Evolutionary conservation across 2,329 filamentous ascomycete genomes (phyloP), one percentile per base, ranked within the genome.

Genomic region (Xylaria polymorpha): DNA sequence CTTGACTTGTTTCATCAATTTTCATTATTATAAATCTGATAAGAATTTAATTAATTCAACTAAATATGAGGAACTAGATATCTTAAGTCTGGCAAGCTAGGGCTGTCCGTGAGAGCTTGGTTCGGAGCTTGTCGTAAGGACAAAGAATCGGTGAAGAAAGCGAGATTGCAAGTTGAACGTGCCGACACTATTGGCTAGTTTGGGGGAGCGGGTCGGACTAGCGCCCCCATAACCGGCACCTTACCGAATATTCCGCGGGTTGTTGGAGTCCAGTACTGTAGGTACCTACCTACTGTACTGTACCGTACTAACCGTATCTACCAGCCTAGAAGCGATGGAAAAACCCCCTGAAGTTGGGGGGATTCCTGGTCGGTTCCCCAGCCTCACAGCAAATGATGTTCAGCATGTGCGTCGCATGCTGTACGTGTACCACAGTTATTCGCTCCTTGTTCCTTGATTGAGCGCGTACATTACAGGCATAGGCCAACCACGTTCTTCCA

Each of bases 111-210:
- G 41, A 48, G 58, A 46, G 6, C n/a, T 20, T 25, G 20, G 12
- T 29, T 29, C 25, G 35, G n/a, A 29, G 37, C 35, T 58, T 58
- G 35, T 22, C 35, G 41, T 63, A 12, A 55, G 60, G 35, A 29
- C 61, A 51, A 71, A 72, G 50, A 67, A 75, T 75, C 74, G 74
- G 74, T 76, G 74, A 72, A 73, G 72, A 72, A 68, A 57, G 68
- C 41, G 37, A 72, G 74, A 74, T 76, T 75, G 69, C 62, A 32
- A 71, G 46, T 58, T 60, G 61, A 61, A 62, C 63, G 46, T 59
- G 43, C 53, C 67, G 53, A 57, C 61, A 48, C 63, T 62, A 76
- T 75, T 75, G 74, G 74, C 63, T 61, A 56, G 71, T 67, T 69
- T 72, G 53, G 68, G 57, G 22, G 64, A 63, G 69, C 48, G 68